phyloP scores from a whole-genome alignment of 345 rosid genomes.

The Durio zibethinus region DNA sequence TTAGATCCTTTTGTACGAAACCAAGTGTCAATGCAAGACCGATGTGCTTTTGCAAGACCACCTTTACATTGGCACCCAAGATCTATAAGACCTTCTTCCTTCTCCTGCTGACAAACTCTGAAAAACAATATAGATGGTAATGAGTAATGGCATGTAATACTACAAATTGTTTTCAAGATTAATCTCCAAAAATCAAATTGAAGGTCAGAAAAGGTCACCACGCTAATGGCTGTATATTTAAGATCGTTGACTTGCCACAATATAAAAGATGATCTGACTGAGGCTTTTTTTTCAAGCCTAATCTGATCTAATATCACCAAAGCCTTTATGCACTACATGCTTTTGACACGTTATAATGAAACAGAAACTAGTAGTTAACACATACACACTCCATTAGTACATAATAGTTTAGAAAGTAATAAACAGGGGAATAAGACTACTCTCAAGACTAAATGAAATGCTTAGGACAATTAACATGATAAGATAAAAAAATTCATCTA shows the following conservation, averaged over 20 bases:
- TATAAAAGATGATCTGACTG: background rate
- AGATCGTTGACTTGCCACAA: background rate
- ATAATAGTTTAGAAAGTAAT: background rate
- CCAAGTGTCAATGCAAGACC: constrained; percentile 85
- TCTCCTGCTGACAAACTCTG: constrained; percentile 88
- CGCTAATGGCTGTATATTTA: background rate
- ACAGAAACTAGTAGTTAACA: background rate
- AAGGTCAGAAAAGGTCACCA: background rate
- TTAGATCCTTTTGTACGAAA: constrained; percentile 81
- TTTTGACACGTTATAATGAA: background rate
- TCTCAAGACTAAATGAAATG: background rate
- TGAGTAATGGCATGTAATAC: background rate
- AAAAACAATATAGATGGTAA: constrained; percentile 14
- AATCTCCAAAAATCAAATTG: background rate
- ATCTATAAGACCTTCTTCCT: constrained; percentile 71
- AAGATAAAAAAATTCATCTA: background rate
- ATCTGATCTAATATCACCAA: background rate
- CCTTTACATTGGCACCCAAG: constrained; percentile 90
- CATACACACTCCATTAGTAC: background rate
- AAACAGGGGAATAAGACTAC: background rate
- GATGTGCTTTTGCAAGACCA: constrained; percentile 75
- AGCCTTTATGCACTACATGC: background rate
- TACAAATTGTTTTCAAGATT: constrained; percentile 8
- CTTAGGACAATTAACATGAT: background rate
- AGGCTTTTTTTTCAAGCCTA: background rate